Evolutionary conservation across 768 basidiomycete genomes (phyloP), one percentile per base, ranked within the genome.

Genomic region (Kwoniella bestiolae): DNA sequence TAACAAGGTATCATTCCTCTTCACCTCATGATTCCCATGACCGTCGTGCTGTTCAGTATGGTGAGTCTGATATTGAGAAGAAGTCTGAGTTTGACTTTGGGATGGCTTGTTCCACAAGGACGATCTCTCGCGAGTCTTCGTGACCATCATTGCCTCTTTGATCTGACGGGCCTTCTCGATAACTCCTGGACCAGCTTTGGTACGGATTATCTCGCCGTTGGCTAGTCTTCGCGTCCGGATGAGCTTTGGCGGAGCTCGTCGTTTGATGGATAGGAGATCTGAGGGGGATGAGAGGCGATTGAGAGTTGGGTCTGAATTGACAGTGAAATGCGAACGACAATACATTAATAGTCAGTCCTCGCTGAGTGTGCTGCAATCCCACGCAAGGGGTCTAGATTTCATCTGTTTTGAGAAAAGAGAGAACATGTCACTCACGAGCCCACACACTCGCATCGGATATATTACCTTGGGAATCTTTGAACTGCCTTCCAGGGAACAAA

Each of bases 401-500:
- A n/a, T n/a, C n/a, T n/a, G n/a, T n/a, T n/a, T n/a, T n/a, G n/a
- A n/a, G n/a, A 14, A 5, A 6, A 38, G 3, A 38, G 11, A 34
- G 26, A 5, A 16, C 25, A 21, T 16, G 5, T 5, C 26, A 75
- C 76, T 69, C 35, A 75, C 74, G 79, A 28, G 78, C 72, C 79
- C 79, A 80, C 38, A 80, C 78, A 23, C 72, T 75, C 3, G 79
- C 79, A 59, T 80, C 76, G 18, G 69, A 70, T 26, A 80, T 65
- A 25, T 77, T 72, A 7, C 79, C 79, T 3, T 70, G 23, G 35
- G 67, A 68, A 49, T 80, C 79, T 38, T 79, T 79, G 74, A 80
- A 79, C 38, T 79, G 76, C 14, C 76, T 52, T 5, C 79, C 79
- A 1, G 79, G 79, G 49, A 77, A 79, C 6, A 79, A 62, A 5